Percentiles rank a stretch among this genome's conserved stretches.
Conservation (phyloP, 2,329 filamentous ascomycete genomes). For the Hymenoscyphus salicellus region DNA sequence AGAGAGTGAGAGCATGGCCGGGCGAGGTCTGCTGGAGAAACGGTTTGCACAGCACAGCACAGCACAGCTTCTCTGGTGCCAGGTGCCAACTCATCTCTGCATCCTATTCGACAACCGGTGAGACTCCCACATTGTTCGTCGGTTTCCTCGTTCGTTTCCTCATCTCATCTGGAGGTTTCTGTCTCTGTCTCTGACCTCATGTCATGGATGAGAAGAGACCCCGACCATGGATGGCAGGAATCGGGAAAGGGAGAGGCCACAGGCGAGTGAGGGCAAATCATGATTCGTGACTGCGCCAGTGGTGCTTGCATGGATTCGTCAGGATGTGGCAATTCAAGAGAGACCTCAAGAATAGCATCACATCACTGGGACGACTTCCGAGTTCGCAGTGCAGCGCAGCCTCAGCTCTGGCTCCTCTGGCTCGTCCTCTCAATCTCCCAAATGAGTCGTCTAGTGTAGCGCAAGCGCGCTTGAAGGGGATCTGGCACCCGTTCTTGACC, state of each 20-base stretch:
- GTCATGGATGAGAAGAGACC: not conserved
- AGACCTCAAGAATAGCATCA: not conserved
- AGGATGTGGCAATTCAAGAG: not conserved
- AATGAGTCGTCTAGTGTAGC: not conserved
- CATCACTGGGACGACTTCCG: not conserved
- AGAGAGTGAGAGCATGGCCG: not conserved
- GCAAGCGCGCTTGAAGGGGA: not conserved
- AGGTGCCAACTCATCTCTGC: slow-evolving; percentile 10
- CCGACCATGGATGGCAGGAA: not conserved
- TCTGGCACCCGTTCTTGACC: not conserved
- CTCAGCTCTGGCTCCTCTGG: not conserved
- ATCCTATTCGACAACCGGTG: slow-evolving; percentile 7
- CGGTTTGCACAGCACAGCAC: not conserved
- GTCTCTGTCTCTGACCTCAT: too few relatives aligned
- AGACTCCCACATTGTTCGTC: not conserved
- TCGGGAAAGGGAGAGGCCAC: not conserved
- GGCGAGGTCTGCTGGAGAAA: not conserved
- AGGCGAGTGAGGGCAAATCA: not conserved
- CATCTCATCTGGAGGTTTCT: not conserved
- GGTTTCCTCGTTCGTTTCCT: slow-evolving; percentile 1
- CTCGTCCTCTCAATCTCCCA: not conserved
- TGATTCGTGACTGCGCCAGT: not conserved
- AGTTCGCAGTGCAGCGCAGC: not conserved
- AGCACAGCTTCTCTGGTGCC: not conserved
- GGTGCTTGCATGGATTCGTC: not conserved